These are phyloP conservation scores for Takakia lepidozioides DNA, from an alignment of 225 moss, liverwort and hornwort species.

Conservation along the genomic window DNA sequence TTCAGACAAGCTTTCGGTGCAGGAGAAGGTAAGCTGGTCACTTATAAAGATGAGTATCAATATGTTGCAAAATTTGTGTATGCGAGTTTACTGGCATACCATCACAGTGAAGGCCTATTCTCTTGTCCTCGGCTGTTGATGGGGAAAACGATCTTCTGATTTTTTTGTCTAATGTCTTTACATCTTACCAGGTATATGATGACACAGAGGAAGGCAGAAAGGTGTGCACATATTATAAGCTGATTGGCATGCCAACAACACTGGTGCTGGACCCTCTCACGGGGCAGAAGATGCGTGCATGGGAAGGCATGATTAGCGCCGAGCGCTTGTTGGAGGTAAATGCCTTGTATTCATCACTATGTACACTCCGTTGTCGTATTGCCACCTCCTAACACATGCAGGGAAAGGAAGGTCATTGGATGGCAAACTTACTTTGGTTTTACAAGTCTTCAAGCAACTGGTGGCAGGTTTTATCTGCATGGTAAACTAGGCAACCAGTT, in stretches of 20 bases:
- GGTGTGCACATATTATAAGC: conserved; percentile 94
- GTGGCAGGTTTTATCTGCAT: neutral
- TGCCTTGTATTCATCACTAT: neutral
- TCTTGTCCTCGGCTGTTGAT: too few relatives aligned
- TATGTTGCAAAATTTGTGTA: neutral
- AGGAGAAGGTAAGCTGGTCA: neutral
- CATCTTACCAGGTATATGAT: conserved; percentile 50
- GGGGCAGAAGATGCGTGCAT: conserved; percentile 91
- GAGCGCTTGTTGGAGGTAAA: conserved; percentile 89
- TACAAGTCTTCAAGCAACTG: neutral
- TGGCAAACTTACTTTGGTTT: neutral
- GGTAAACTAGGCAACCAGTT: neutral
- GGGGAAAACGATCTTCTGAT: too few relatives aligned
- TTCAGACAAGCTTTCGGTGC: too few relatives aligned
- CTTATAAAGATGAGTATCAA: neutral
- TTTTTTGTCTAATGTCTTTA: neutral
- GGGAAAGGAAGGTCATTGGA: neutral
- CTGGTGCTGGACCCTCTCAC: conserved; percentile 93
- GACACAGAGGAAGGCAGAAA: conserved; percentile 97
- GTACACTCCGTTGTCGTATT: neutral
- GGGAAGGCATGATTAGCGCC: conserved; percentile 97
- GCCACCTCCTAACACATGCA: neutral
- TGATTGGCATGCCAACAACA: conserved; percentile 78
- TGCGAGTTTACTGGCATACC: too few relatives aligned
- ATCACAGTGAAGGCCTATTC: too few relatives aligned